Evolutionary conservation across 805 yeast genomes (phyloP).

Genomic region (Metschnikowia chrysomelidarum): DNA sequence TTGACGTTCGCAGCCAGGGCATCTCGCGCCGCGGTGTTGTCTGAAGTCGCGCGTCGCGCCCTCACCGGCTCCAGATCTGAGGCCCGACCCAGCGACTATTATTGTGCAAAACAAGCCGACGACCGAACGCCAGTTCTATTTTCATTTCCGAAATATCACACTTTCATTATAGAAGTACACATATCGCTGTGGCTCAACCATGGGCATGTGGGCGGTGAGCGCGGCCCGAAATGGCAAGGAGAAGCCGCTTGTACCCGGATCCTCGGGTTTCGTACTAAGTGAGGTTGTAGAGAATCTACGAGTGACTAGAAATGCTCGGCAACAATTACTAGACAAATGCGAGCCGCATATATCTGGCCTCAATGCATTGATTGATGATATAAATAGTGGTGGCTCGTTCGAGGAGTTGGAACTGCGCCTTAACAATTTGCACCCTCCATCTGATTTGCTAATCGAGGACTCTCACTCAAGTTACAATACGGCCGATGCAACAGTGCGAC

Average conservation of each 20-base stretch:
- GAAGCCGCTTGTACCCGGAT: conserved; percentile 44
- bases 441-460: conserved; percentile 6
- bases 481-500: conserved; percentile 3
- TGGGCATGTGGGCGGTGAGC: conserved; percentile 32
- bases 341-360: conserved; percentile 8
- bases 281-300: conserved; percentile 31
- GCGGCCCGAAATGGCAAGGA: conserved; percentile 28
- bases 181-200: too few relatives aligned
- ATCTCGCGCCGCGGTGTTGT: too few relatives aligned
- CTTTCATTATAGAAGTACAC: too few relatives aligned
- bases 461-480: conserved; percentile 7
- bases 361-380: conserved; percentile 13
- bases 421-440: conserved; percentile 36
- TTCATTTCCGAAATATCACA: too few relatives aligned
- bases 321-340: conserved; percentile 18
- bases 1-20: too few relatives aligned
- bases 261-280: conserved; percentile 49
- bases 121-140: too few relatives aligned
- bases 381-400: conserved; percentile 38
- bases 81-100: too few relatives aligned
- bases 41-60: too few relatives aligned
- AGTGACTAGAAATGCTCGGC: conserved; percentile 37
- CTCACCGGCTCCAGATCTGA: too few relatives aligned
- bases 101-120: too few relatives aligned
- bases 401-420: conserved; percentile 37